Percentiles rank a stretch among this genome's conserved stretches.
These are phyloP conservation scores for Aspergillus japonicus DNA, from an alignment of 2,329 filamentous ascomycete species.

Conservation along the genomic window DNA sequence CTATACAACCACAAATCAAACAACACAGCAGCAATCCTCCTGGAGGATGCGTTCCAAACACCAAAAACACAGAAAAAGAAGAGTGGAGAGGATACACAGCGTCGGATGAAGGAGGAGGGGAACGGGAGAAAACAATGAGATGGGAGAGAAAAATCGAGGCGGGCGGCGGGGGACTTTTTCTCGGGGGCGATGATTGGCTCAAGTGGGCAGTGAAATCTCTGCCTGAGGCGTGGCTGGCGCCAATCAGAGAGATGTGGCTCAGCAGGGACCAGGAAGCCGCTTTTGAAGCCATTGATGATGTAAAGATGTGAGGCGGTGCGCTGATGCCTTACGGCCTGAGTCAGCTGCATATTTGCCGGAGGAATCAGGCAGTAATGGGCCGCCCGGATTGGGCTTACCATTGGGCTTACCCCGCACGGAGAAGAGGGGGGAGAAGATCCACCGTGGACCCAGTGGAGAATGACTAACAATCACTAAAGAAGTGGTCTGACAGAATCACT, in stretches of 20 bases:
- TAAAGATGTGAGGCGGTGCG: conserved; percentile 1
- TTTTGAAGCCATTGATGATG: neutral
- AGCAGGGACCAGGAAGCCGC: neutral
- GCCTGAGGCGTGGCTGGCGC: conserved; percentile 19
- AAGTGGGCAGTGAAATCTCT: conserved; percentile 14
- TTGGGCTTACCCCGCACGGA: conserved; percentile 20
- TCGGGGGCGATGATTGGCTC: conserved; percentile 1
- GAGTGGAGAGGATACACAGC: conserved; percentile 8
- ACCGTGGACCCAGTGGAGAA: neutral
- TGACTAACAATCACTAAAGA: neutral
- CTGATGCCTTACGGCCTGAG: neutral
- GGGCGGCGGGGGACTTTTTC: conserved; percentile 10
- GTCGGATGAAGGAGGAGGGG: conserved; percentile 1
- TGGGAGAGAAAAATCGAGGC: conserved; percentile 10
- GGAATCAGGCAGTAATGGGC: neutral
- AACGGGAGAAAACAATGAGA: conserved; percentile 8
- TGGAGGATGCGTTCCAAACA: conserved; percentile 3
- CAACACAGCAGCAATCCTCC: conserved; percentile 6
- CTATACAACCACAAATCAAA: conserved; percentile 4
- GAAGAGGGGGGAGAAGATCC: neutral
- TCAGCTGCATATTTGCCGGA: conserved; percentile 5
- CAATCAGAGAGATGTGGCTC: neutral
- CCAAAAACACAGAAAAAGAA: conserved; percentile 8
- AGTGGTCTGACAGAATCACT: neutral
- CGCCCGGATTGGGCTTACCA: no score